Evolutionary conservation across 495 filamentous ascomycete species (phyloP), one percentile per base, ranked within the genome.

Genomic region (Trichocladium antarcticum): DNA sequence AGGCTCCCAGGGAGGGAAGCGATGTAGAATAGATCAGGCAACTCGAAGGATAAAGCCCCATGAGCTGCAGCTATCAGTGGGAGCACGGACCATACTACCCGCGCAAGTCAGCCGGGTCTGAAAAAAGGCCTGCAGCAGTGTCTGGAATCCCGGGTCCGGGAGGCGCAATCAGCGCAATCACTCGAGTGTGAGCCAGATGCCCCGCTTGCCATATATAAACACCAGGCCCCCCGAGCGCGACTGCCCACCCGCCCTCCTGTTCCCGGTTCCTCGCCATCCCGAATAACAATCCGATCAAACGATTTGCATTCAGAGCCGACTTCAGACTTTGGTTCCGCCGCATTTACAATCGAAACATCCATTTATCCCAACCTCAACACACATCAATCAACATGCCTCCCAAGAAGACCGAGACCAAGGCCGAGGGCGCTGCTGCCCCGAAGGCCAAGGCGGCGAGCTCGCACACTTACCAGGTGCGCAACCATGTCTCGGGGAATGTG

Each of bases 391-490:
- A 58, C 63, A 81, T 81, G 79, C 68, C 78, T 76, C 76, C 79
- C 64, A 82, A 81, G 75, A 82, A 81, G 71, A 64, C 75, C 54
- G 66, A 69, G 37, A 45, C 56, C 41, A 61, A 62, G 57, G 29
- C 39, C 36, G 55, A 59, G 44, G 57, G 66, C 37, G 62, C 69
- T 31, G 58, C 74, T 42, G 60, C 73, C 55, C 57, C 73, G 68
- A 78, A 78, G 74, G 57, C 75, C 60, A 79, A 79, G 75, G 53
- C 68, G 9, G 37, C 68, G 38, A 67, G 66, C 59, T 63, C 71
- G 45, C 71, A 75, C 45, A 70, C 71, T 29, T 77, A 78, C 57
- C 80, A 81, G 69, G 72, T 74, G 61, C 66, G 78, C 69, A 54
- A 42, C 43, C 60, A 49, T 34, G 9, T 44, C 48, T 54, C 50